Evolutionary conservation across 108 stramenopile species (phyloP).

Genomic region (Cyclotella kingstonii): DNA sequence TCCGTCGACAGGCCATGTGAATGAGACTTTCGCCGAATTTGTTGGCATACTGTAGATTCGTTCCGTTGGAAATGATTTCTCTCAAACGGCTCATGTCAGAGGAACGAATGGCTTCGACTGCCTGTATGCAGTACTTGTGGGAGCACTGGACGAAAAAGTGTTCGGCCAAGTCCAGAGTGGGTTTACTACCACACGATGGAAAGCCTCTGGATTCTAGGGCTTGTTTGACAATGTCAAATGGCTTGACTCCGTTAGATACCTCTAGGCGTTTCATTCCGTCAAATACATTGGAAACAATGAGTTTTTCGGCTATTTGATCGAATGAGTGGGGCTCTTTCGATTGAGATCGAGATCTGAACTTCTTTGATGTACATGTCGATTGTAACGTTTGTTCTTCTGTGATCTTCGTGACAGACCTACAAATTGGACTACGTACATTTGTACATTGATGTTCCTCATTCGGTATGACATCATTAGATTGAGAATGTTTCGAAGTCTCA

Average conservation of each 20-base stretch:
- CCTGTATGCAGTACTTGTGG: constrained; percentile 41
- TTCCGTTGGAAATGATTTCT: constrained; percentile 30
- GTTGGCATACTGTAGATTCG: constrained; percentile 67
- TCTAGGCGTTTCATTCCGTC: constrained; percentile 39
- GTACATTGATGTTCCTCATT: too few relatives aligned
- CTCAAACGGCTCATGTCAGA: constrained; percentile 52
- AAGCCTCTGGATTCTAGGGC: constrained; percentile 26
- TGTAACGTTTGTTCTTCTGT: too few relatives aligned
- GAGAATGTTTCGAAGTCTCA: too few relatives aligned
- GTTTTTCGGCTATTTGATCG: too few relatives aligned
- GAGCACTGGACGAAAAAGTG: constrained; percentile 20
- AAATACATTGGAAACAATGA: constrained; percentile 32
- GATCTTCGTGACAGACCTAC: too few relatives aligned
- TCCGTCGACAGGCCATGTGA: constrained; percentile 86
- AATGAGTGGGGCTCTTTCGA: too few relatives aligned
- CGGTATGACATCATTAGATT: too few relatives aligned
- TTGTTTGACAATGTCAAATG: constrained; percentile 32
- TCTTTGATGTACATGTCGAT: too few relatives aligned
- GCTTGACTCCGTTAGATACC: constrained; percentile 10
- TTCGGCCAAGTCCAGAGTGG: constrained; percentile 24
- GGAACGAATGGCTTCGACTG: constrained; percentile 57
- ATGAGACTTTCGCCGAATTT: constrained; percentile 81
- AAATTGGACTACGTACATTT: too few relatives aligned
- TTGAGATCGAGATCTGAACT: too few relatives aligned
- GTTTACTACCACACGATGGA: constrained; percentile 5